phyloP scores from a whole-genome alignment of 345 rosid species.

The Gossypium thurberi region DNA sequence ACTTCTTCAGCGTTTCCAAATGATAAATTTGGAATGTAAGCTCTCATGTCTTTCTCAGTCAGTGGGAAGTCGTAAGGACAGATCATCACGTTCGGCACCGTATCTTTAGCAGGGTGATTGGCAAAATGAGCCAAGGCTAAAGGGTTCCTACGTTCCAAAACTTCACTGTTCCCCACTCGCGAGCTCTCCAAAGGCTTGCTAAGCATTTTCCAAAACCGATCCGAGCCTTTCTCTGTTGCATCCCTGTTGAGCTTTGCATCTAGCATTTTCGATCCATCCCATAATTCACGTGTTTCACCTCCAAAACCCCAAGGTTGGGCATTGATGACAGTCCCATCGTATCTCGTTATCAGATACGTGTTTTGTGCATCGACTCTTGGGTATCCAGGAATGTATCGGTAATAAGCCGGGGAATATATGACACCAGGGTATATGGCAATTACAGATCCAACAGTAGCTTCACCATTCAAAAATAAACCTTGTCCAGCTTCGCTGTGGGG shows the following conservation, averaged over 20 bases:
- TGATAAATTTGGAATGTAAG: constrained; percentile 64
- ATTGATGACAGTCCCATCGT: constrained; percentile 72
- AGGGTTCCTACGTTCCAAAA: constrained; percentile 79
- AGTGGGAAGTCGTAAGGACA: constrained; percentile 81
- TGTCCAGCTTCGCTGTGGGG: constrained; percentile 68
- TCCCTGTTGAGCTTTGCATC: constrained; percentile 23
- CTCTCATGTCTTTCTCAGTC: constrained; percentile 52
- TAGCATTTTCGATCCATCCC: constrained; percentile 42
- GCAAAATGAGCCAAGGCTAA: constrained; percentile 79
- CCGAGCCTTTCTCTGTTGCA: constrained; percentile 40
- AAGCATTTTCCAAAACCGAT: constrained; percentile 60
- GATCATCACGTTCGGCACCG: constrained; percentile 76
- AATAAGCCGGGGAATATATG: constrained; percentile 62
- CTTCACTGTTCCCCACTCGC: constrained; percentile 23
- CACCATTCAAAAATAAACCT: constrained; percentile 72
- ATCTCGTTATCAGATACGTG: constrained; percentile 72
- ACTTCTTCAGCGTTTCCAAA: constrained; percentile 49
- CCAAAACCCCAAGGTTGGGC: constrained; percentile 88
- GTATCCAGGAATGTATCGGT: constrained; percentile 74
- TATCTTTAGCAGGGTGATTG: constrained; percentile 62
- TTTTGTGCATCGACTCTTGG: constrained; percentile 62
- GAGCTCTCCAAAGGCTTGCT: constrained; percentile 59
- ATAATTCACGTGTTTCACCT: constrained; percentile 49
- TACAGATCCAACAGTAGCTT: constrained; percentile 73
- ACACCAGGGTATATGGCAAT: constrained; percentile 87